These are phyloP conservation scores for Actinomucor elegans DNA, from an alignment of 371 early-diverging fungal species.

Conservation along the genomic window DNA sequence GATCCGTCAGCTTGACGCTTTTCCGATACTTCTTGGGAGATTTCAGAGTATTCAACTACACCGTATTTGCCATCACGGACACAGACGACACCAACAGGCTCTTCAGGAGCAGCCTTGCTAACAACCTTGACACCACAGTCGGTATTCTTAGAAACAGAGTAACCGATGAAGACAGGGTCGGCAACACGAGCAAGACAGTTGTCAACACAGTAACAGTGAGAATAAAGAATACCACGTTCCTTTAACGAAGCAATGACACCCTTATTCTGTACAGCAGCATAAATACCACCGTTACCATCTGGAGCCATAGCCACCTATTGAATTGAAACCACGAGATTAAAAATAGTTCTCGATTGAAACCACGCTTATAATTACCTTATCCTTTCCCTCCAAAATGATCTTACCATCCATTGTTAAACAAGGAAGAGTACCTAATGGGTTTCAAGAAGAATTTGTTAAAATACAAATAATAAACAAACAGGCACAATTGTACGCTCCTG, in stretches of 20 bases:
- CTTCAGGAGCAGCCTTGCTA: conserved; percentile 78
- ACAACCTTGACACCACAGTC: conserved; percentile 95
- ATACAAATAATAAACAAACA: conserved; percentile 11
- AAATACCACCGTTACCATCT: conserved; percentile 84
- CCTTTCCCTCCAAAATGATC: conserved; percentile 83
- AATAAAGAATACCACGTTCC: conserved; percentile 59
- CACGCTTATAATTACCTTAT: conserved; percentile 48
- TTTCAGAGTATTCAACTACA: conserved; percentile 97
- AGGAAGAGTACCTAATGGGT: conserved; percentile 70
- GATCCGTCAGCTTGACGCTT: conserved; percentile 62
- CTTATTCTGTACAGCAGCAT: conserved; percentile 64
- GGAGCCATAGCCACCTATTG: conserved; percentile 62
- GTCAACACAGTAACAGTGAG: conserved; percentile 95
- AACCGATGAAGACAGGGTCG: conserved; percentile 91
- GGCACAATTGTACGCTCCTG: background rate
- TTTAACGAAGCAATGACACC: conserved; percentile 63
- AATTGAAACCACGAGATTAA: background rate
- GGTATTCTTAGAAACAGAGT: conserved; percentile 56
- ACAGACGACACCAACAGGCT: conserved; percentile 96
- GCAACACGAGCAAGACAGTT: conserved; percentile 94
- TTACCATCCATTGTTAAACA: conserved; percentile 82
- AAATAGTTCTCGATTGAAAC: conserved; percentile 71
- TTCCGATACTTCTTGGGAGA: conserved; percentile 70
- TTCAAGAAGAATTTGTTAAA: background rate
- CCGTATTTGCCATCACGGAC: conserved; percentile 76